Evolutionary conservation across 1,139 yeast genomes (phyloP), one percentile per base, ranked within the genome.

Genomic region (Lodderomyces jiufengensis): DNA sequence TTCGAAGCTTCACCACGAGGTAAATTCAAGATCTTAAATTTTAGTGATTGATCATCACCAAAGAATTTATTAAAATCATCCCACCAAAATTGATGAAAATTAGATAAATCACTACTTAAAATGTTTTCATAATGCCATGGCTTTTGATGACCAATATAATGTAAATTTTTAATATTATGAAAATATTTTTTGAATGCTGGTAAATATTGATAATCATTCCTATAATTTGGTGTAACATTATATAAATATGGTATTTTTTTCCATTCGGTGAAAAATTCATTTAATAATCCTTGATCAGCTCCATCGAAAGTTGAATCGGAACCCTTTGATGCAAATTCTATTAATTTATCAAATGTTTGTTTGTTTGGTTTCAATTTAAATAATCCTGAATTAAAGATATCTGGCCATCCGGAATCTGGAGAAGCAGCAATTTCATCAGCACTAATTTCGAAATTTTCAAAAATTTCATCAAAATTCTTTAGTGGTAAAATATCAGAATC

Each of bases 321-420:
- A n/a, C 33, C 34, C 4, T 26, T 36, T 3, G 48, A 39, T 4
- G 49, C 41, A 26, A 45, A 50, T 8, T 40, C 47, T 16, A 49
- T 32, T 40, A 61, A 52, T 24, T 48, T 43, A 10, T 41, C 38
- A 38, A 45, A 57, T 9, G 52, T 51, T 3, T 31, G 32, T 9
- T 35, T 31, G 37, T 43, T 42, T 6, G 66, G 66, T 39, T 51
- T 54, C 32, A 59, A 45, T n/a, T 57, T 48, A 34, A 61, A 49
- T 10, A 61, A 57, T 3, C 66, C 66, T 9, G 61, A 54, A 42
- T 61, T 61, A 47, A 60, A 61, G 33, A 57, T 57, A 44, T 61
- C 66, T 9, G 66, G 66, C 65, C 66, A 60, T n/a, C 66, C 66
- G 8, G 62, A 51, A 38, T 61, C 66, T 5, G 65, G 62, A 23